Evolutionary conservation across 73 alveolate species (phyloP).

Genomic region (Blepharisma japonicum): DNA sequence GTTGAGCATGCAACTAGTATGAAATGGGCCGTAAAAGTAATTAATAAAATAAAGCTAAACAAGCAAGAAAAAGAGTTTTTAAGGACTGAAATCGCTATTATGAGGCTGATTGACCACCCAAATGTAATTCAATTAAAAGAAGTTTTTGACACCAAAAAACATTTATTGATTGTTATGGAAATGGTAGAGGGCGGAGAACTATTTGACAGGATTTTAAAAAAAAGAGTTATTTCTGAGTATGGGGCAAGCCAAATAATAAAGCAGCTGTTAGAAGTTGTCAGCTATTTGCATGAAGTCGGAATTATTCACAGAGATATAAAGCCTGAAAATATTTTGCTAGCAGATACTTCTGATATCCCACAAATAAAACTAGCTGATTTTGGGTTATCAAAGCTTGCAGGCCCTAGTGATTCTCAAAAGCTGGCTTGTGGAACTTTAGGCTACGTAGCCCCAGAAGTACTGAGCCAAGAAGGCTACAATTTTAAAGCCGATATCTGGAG

Average conservation of each 20-base stretch:
- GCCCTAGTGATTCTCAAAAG: constrained; percentile 50
- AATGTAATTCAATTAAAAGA: background rate
- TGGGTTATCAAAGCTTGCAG: constrained; percentile 65
- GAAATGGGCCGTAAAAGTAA: constrained; percentile 8
- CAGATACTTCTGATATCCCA: background rate
- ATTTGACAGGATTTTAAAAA: background rate
- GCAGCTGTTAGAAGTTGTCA: constrained; percentile 10
- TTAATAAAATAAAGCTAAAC: background rate
- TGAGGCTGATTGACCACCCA: background rate
- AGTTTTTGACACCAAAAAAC: constrained; percentile 3
- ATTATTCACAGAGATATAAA: constrained; percentile 25
- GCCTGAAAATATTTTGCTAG: constrained; percentile 31
- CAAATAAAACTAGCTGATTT: constrained; percentile 71
- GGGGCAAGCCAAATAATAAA: constrained; percentile 14
- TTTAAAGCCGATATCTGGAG: constrained; percentile 67
- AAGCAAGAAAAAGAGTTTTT: background rate
- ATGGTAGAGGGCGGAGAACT: constrained; percentile 29
- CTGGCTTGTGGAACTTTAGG: constrained; percentile 74
- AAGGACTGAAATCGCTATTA: constrained; percentile 31
- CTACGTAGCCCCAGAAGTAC: constrained; percentile 67
- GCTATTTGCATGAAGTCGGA: constrained; percentile 19
- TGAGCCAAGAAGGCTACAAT: constrained; percentile 53
- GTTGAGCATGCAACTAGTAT: background rate
- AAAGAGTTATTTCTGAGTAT: background rate
- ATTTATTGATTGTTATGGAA: constrained; percentile 27